These are phyloP conservation scores for Elsinoe necatrix DNA, from an alignment of 2,329 filamentous ascomycete species.

Conservation along the genomic window DNA sequence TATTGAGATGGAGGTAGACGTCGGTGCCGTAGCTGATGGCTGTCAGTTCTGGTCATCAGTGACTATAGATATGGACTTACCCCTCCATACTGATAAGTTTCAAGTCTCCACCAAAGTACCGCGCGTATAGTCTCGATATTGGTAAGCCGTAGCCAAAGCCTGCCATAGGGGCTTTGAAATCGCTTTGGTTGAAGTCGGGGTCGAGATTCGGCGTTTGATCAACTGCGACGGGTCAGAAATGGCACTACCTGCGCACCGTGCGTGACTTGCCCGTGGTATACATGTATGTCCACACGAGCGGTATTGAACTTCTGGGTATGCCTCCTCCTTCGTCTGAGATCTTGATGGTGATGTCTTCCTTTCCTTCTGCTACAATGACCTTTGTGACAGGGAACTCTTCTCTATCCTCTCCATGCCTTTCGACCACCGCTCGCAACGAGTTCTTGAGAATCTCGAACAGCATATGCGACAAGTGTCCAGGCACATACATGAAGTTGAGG, in stretches of 20 bases:
- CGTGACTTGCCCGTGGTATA: conserved; percentile 57
- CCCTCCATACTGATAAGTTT: conserved; percentile 99
- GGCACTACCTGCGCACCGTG: not conserved
- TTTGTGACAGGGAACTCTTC: conserved; percentile 95
- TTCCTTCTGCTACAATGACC: conserved; percentile 93
- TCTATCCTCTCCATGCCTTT: conserved; percentile 88
- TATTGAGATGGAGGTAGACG: conserved; percentile 95
- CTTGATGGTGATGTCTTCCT: conserved; percentile 99
- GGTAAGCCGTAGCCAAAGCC: conserved; percentile 97
- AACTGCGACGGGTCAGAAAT: conserved; percentile 45
- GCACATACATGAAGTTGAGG: conserved; percentile 98
- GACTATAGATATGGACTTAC: conserved; percentile 45
- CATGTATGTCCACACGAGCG: conserved; percentile 99
- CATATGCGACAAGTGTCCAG: conserved; percentile 98
- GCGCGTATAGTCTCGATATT: conserved; percentile 85
- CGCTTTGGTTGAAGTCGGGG: conserved; percentile 96
- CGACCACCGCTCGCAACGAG: conserved; percentile 90
- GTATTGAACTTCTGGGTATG: conserved; percentile 85
- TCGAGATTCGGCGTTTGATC: conserved; percentile 91
- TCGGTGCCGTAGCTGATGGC: conserved; percentile 80
- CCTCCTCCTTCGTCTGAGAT: conserved; percentile 94
- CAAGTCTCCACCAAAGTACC: conserved; percentile 94
- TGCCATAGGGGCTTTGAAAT: conserved; percentile 99
- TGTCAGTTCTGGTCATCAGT: conserved; percentile 22
- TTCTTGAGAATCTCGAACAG: conserved; percentile 99